phyloP scores from a whole-genome alignment of 805 yeast species.

The Metschnikowia lachancei region DNA sequence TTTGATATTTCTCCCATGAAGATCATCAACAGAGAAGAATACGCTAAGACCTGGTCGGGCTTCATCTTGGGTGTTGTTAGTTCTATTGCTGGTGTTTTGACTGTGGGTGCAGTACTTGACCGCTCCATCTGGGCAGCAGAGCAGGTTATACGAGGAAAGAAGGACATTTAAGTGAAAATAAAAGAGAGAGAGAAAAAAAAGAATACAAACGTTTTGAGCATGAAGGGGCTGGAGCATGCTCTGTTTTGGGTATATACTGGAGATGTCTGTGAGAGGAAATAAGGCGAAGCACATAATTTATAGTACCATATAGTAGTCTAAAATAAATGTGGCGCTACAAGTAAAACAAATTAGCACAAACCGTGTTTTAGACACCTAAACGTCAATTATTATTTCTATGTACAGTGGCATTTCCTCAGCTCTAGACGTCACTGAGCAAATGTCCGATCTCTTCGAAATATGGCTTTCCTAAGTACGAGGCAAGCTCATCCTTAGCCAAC shows the following conservation, averaged over 20 bases:
- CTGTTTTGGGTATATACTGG: not conserved
- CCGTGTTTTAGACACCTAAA: not conserved
- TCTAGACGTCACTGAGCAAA: conserved; percentile 42
- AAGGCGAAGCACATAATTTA: not conserved
- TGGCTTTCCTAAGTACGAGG: conserved; percentile 45
- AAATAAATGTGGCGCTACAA: not conserved
- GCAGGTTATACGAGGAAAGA: conserved; percentile 66
- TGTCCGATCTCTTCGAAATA: conserved; percentile 58
- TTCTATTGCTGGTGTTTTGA: conserved; percentile 88
- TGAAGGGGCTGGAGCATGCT: too few relatives aligned
- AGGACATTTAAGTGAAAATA: conserved; percentile 40
- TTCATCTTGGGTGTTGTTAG: conserved; percentile 80
- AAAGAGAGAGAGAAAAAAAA: not conserved
- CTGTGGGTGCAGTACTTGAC: conserved; percentile 88
- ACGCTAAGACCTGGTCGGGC: conserved; percentile 75
- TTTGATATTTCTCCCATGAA: conserved; percentile 93
- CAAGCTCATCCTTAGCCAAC: conserved; percentile 80
- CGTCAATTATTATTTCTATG: conserved; percentile 7
- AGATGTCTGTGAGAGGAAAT: not conserved
- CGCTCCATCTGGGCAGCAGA: conserved; percentile 88
- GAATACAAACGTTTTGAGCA: not conserved
- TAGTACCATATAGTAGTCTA: not conserved
- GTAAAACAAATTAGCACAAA: too few relatives aligned
- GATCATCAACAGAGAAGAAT: conserved; percentile 78
- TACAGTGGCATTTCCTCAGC: conserved; percentile 6